Evolutionary conservation across 1,139 yeast species (phyloP).

Genomic region (Geotrichum klebahnii): DNA sequence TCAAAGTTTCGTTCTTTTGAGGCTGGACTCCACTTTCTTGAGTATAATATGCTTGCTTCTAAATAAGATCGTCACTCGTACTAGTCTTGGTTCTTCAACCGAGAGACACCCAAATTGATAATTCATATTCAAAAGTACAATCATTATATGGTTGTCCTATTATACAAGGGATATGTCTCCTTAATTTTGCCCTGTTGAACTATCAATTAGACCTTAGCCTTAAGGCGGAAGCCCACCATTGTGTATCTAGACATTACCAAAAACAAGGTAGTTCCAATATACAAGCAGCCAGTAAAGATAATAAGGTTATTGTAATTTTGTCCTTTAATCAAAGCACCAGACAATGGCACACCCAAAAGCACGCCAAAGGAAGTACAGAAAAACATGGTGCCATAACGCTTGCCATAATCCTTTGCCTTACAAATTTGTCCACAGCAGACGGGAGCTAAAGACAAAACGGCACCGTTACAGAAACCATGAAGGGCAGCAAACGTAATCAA

Average conservation of each 20-base stretch:
- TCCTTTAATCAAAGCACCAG: conserved; percentile 47
- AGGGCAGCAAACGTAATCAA: conserved; percentile 48
- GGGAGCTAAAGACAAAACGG: conserved; percentile 49
- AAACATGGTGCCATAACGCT: conserved; percentile 48
- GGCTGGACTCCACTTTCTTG: too few relatives aligned
- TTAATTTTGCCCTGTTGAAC: too few relatives aligned
- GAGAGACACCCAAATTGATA: too few relatives aligned
- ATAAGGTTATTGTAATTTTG: conserved; percentile 41
- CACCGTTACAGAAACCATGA: conserved; percentile 53
- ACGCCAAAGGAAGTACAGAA: conserved; percentile 46
- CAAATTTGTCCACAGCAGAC: conserved; percentile 51
- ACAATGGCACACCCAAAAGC: conserved; percentile 49
- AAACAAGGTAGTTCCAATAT: conserved; percentile 35
- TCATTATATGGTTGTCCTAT: too few relatives aligned
- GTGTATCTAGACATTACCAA: conserved; percentile 39
- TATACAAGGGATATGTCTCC: too few relatives aligned
- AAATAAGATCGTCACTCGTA: too few relatives aligned
- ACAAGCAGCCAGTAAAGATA: conserved; percentile 41
- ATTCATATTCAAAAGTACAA: too few relatives aligned
- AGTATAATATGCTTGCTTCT: too few relatives aligned
- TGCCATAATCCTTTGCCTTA: conserved; percentile 49
- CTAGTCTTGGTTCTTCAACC: too few relatives aligned
- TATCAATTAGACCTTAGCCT: conserved; percentile 22
- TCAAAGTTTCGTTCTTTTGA: too few relatives aligned
- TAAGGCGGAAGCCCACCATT: conserved; percentile 38